Base-by-base conservation (phyloP, 495 filamentous ascomycete genomes). In the Polyplosphaeria fusca region DNA sequence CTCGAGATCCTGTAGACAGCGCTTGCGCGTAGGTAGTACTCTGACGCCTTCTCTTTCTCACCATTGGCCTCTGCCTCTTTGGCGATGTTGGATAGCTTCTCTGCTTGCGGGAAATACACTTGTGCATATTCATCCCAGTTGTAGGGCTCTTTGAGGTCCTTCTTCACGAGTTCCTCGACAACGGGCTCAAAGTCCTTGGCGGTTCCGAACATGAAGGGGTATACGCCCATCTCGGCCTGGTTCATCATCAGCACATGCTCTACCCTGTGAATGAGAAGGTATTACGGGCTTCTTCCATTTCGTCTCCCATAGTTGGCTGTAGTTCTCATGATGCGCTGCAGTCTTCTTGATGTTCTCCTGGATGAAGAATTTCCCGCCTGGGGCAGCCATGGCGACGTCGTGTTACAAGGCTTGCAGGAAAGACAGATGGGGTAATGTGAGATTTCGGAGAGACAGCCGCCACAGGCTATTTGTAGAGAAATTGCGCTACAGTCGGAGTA, bases 131-230 rank as follows among this genome's bases (percentile, higher is more conserved):
- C 79, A 20, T 82, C 71, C 72, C 72, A 74, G 25, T 80, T 74
- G 67, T 77, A 82, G 9, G 82, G 82, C 47, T 89, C 84, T 69
- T 84, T 80, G 66, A 84, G 75, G 63, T 79, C 71, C 47, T 76
- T 68, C 75, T 74, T 67, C 52, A 86, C 85, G 14, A 91, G 65
- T 28, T 80, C 69, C 18, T 78, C 57, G 51, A 90, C 88, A 37
- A 90, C 80, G n/a, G 83, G 82, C 55, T 82, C 77, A 57, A 92
- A 90, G 69, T 92, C 88, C 43, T 83, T 78, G 42, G 78, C 76
- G 0, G 73, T 68, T 18, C 85, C 83, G 66, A 89, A 87, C 70
- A 88, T 86, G 74, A 91, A 92, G 0, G 87, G 88, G 60, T 92
- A 92, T 23, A 91, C 74, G 30, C 81, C 77, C 68, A 81, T 82